A percentile compares a stretch with the other conserved stretches of the same genome.
Conservation (phyloP, 1,139 yeast species). For the Hyphopichia khmerensis region DNA sequence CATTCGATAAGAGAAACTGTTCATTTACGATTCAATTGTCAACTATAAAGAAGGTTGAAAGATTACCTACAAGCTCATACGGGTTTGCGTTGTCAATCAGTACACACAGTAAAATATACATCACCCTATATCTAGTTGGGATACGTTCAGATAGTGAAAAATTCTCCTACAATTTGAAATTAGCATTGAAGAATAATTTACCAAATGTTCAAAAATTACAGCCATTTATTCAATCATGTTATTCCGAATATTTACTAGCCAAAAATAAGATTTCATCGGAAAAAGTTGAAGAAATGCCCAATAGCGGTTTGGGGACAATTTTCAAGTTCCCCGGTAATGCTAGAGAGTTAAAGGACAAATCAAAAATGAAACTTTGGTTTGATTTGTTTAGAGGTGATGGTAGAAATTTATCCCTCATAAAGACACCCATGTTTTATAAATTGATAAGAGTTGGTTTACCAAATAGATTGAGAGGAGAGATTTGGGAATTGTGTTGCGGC, state of each 20-base stretch:
- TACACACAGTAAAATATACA: constrained; percentile 63
- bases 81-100: constrained; percentile 77
- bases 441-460: constrained; percentile 90
- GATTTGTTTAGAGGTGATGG: constrained; percentile 85
- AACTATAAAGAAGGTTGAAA: constrained; percentile 79
- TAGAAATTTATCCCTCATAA: constrained; percentile 71
- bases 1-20: constrained; percentile 67
- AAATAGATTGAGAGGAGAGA: constrained; percentile 86
- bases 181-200: constrained; percentile 61
- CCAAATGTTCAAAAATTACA: constrained; percentile 60
- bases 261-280: constrained; percentile 54
- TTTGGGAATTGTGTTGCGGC: constrained; percentile 93
- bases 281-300: constrained; percentile 55
- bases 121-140: constrained; percentile 76
- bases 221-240: constrained; percentile 69
- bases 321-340: constrained; percentile 92
- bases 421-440: constrained; percentile 76
- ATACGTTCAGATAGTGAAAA: constrained; percentile 75
- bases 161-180: constrained; percentile 69
- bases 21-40: constrained; percentile 72
- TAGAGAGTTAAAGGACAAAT: constrained; percentile 70
- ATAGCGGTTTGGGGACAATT: constrained; percentile 79
- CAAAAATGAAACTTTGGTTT: constrained; percentile 91
- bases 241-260: constrained; percentile 78
- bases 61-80: constrained; percentile 73